phyloP scores from a whole-genome alignment of 2,329 filamentous ascomycete genomes.

The Sporothrix sp. region DNA sequence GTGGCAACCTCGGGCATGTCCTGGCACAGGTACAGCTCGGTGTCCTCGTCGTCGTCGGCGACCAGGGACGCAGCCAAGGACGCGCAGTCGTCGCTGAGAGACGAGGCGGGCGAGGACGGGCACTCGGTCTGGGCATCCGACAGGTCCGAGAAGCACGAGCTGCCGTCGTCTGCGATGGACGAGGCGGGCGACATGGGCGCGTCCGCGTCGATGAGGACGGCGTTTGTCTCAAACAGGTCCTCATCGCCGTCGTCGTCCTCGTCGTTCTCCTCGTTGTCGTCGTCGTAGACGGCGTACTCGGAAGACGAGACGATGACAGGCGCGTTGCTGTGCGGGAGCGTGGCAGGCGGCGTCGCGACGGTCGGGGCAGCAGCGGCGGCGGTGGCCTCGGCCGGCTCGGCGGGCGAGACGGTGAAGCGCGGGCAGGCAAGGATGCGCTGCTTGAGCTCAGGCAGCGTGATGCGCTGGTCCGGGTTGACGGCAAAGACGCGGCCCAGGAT shows the following conservation, averaged over 20 bases:
- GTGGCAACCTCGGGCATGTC: constrained; percentile 31
- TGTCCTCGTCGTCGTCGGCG: constrained; percentile 22
- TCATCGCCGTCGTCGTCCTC: constrained; percentile 21
- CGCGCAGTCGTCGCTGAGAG: constrained; percentile 8
- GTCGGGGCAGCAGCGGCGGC: constrained; percentile 33
- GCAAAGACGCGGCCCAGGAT: constrained; percentile 85
- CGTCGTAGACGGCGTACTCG: constrained; percentile 7
- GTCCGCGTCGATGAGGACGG: constrained; percentile 29
- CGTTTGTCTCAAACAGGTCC: constrained; percentile 23
- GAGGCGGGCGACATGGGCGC: constrained; percentile 39
- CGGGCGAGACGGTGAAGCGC: constrained; percentile 48
- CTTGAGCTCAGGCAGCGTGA: constrained; percentile 70
- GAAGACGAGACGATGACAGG: neutral
- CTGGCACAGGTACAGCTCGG: constrained; percentile 37
- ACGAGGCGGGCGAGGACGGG: constrained; percentile 19
- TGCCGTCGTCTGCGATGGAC: constrained; percentile 22
- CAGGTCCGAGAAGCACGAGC: constrained; percentile 24
- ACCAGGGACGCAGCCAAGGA: constrained; percentile 16
- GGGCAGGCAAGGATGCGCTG: constrained; percentile 67
- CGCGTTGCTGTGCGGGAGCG: neutral
- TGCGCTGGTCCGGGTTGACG: constrained; percentile 70
- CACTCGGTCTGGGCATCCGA: neutral
- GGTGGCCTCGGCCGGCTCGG: constrained; percentile 21
- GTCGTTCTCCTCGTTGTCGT: constrained; percentile 27
- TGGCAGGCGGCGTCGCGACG: constrained; percentile 24